Base-by-base conservation (phyloP, 2,329 filamentous ascomycete species). In the Penicillium occitanis region DNA sequence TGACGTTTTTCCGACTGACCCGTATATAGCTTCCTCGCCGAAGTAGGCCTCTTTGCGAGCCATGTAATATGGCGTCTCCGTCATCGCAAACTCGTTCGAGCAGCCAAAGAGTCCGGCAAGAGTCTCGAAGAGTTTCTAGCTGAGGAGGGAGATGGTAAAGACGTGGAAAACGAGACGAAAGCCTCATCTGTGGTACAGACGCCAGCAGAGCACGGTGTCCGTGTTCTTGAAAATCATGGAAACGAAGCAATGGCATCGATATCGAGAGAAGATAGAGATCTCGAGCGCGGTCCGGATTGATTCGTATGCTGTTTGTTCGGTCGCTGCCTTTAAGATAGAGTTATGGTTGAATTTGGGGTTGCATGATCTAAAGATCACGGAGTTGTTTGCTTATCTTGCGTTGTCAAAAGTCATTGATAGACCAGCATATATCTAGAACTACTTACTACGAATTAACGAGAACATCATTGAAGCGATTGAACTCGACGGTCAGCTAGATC, bases 41-140 rank as follows among this genome's bases (percentile, higher is more conserved):
- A 90, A 72, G 75, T 82, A 6, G 87, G 86, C 11, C 88, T 90
- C 64, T 87, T 88, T 70, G 58, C 76, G 28, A 87, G 84, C 13
- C 87, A 90, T 69, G 74, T 84, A 10, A 78, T 87, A 65, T 90
- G 87, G 87, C 76, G 85, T 2, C 75, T 84, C 69, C 84, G 86
- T 25, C 85, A 86, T 4, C 81, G 85, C 22, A 77, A 79, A 61
- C 73, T 87, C 44, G 82, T 85, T 14, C 80, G 77, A 65, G 80
- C 82, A 68, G 87, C 86, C 3, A 84, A 84, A 68, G 75, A 75
- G 5, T 73, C 79, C 3, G 84, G 83, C 1, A 83, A 81, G 72
- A 84, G 81, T 0, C 85, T 88, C 69, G 86, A 88, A 69, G 84
- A 88, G 57, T 71, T 87, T 3, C 71, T 78, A n/a, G 68, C 68